Evolutionary conservation across 371 early-diverging fungal genomes (phyloP), one percentile per base, ranked within the genome.

Genomic region (Nosema granulosis): DNA sequence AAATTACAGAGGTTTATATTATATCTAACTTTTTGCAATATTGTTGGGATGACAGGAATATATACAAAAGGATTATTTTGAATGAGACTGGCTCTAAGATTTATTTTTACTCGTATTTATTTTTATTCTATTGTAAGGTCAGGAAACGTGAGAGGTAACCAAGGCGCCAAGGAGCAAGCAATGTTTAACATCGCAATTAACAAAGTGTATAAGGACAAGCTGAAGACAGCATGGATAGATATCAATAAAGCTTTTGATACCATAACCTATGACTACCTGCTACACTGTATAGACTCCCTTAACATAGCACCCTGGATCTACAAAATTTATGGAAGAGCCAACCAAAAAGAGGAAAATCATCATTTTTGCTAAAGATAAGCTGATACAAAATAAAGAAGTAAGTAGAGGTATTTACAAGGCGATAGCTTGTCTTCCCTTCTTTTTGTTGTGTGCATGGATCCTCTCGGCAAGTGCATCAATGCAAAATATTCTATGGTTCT

Each of bases 121-220:
- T n/a, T n/a, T n/a, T n/a, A n/a, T n/a, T n/a, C n/a, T n/a, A n/a
- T n/a, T n/a, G n/a, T n/a, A n/a, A n/a, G n/a, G n/a, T n/a, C n/a
- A n/a, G n/a, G n/a, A 3, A n/a, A n/a, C n/a, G n/a, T n/a, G n/a
- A n/a, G n/a, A n/a, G n/a, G n/a, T n/a, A n/a, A n/a, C n/a, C 73
- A 72, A 31, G 69, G 71, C 13, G 61, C 67, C 2, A 72, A 72
- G 22, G 71, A 72, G 22, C 73, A 72, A 50, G 73, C 63, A 12
- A 35, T 70, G 32, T 24, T 72, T 20, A 72, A 34, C 68, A 54
- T 35, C 22, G 59, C 54, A 6, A 61, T 29, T 20, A 24, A 61
- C 20, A 61, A 61, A 11, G 61, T 31, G 3, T 11, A 61, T 61
- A 34, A 28, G 6, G 34, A 28, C 2, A 61, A 61, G 61, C 12